phyloP scores from a whole-genome alignment of 2,329 filamentous ascomycete genomes.

The Geosmithia flava region DNA sequence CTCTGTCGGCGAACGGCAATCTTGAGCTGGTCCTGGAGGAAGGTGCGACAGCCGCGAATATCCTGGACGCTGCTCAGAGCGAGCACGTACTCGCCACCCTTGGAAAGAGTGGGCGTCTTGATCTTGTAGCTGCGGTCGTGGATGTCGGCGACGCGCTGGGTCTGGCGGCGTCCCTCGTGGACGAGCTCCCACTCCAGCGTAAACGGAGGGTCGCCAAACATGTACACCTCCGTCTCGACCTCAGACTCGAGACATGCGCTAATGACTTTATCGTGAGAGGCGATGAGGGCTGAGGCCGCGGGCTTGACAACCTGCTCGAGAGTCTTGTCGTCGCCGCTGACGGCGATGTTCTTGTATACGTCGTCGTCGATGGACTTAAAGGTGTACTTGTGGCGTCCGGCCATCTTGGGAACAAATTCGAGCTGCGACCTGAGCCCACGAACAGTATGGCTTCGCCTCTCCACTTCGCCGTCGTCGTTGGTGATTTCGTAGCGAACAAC shows the following conservation, averaged over 20 bases:
- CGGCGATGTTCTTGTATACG: slow-evolving; percentile 58
- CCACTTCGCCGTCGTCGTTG: slow-evolving; percentile 40
- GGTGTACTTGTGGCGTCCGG: slow-evolving; percentile 76
- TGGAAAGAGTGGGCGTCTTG: slow-evolving; percentile 58
- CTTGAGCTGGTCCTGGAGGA: slow-evolving; percentile 72
- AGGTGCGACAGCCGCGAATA: slow-evolving; percentile 72
- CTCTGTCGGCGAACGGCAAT: slow-evolving; percentile 81
- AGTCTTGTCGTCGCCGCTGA: slow-evolving; percentile 48
- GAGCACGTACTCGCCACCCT: slow-evolving; percentile 83
- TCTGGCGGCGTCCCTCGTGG: slow-evolving; percentile 74
- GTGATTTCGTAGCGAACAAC: slow-evolving; percentile 65
- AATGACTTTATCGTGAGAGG: slow-evolving; percentile 37
- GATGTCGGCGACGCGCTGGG: slow-evolving; percentile 53
- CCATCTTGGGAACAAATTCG: slow-evolving; percentile 67
- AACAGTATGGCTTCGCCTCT: slow-evolving; percentile 43
- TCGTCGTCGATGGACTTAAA: slow-evolving; percentile 73
- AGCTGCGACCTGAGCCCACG: slow-evolving; percentile 70
- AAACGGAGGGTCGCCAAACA: slow-evolving; percentile 79
- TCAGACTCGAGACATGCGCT: slow-evolving; percentile 75
- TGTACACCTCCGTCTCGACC: slow-evolving; percentile 59
- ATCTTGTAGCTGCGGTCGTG: slow-evolving; percentile 54
- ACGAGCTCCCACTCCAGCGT: slow-evolving; percentile 85
- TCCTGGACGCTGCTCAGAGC: slow-evolving; percentile 81
- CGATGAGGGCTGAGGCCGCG: slow-evolving; percentile 68
- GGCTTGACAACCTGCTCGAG: slow-evolving; percentile 88